phyloP scores from a whole-genome alignment of 1,139 yeast genomes.

The Arxiozyma bovina region DNA sequence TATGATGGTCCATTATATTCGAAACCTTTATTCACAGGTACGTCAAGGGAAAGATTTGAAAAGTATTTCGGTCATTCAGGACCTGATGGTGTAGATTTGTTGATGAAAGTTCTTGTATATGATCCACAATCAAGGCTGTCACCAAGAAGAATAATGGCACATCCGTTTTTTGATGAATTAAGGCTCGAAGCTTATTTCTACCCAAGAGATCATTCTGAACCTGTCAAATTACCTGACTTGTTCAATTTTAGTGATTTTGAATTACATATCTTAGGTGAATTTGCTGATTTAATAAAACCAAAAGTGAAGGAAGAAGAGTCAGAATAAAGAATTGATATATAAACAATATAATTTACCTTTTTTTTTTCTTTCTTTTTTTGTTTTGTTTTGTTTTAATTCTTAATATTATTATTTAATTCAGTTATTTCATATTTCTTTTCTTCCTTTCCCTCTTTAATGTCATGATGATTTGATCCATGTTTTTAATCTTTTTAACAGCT shows the following conservation, averaged over 20 bases:
- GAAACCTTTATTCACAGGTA: conserved; percentile 56
- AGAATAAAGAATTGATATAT: neutral
- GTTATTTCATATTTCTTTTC: no score
- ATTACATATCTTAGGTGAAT: conserved; percentile 34
- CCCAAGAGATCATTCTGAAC: conserved; percentile 42
- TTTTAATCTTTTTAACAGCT: no score
- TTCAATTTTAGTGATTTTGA: conserved; percentile 38
- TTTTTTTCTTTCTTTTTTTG: no score
- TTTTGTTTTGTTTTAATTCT: neutral
- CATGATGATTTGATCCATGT: no score
- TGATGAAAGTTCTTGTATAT: conserved; percentile 61
- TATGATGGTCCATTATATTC: conserved; percentile 69
- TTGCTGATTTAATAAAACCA: conserved; percentile 26
- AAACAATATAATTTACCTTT: neutral
- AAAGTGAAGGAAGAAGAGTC: conserved; percentile 6
- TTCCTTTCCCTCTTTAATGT: neutral
- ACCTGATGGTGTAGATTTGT: conserved; percentile 58
- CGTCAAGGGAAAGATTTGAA: conserved; percentile 51
- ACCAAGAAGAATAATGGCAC: conserved; percentile 60
- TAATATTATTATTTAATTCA: no score
- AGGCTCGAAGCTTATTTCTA: conserved; percentile 48
- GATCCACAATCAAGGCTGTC: conserved; percentile 62
- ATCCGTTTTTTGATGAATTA: conserved; percentile 62
- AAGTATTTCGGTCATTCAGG: conserved; percentile 66
- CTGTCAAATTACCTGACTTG: conserved; percentile 33